Base-by-base conservation (phyloP, 2,329 filamentous ascomycete genomes). In the Berkeleyomyces rouxiae region DNA sequence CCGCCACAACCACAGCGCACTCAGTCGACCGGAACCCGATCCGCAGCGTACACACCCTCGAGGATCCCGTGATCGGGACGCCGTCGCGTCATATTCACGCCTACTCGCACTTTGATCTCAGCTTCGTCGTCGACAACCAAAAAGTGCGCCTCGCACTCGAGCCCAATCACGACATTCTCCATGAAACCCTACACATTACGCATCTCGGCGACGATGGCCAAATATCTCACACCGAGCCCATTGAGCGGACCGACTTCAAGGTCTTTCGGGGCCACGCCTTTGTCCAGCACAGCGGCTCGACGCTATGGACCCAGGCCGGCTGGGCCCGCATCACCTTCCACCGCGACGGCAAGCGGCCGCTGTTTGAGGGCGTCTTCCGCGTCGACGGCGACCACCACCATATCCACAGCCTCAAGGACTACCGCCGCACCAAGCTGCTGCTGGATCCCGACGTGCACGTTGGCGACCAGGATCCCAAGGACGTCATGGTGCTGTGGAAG, bases 321-420 rank as follows among this genome's bases (percentile, higher is more conserved):
- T 96, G 89, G 88, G 89, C 92, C 51, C 81, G 93, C 64, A 83
- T 97, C 66, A 83, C 85, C 58, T 77, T 99, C 9, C 80, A 83
- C 68, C 78, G 79, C 66, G 93, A 99, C 74, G 93, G 93, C 2
- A 73, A 77, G 49, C 71, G 81, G 13, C 93, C 93, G 31, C 73
- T 96, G 39, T 99, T 99, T 68, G 89, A 96, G 72, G 93, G 93
- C 61, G 86, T 87, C 2, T 96, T 97, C 71, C 84, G 86, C 42
- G 75, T 97, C 44, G 77, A 87, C 69, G 83, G 87, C 63, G 84
- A 96, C 70, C 84, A 91, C 68, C 90, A 99, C 73, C 90, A 97
- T 72, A 78, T 99, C 60, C 87, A 95, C 70, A 83, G 89, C 37
- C 82, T 81, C 66, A 80, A 80, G 37, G 86, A 84, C 66, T 99